Evolutionary conservation across 148 eudicot genomes (phyloP).

Genomic region (Camellia sinensis): DNA sequence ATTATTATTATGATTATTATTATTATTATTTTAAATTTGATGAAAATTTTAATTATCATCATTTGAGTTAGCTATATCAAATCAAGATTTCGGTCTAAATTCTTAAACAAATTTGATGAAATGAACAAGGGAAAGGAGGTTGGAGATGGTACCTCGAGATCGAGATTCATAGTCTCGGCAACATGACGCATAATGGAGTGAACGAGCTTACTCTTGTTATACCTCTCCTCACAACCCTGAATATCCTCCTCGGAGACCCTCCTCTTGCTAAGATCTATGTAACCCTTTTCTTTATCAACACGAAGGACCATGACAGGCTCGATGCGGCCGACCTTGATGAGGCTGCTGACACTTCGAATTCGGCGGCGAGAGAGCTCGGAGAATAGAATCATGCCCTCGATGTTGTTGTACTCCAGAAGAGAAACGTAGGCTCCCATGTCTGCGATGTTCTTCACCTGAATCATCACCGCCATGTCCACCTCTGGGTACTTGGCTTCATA

Average conservation of each 20-base stretch:
- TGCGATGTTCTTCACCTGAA: conserved; percentile 88
- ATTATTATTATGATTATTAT: too few species aligned
- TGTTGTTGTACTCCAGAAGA: conserved; percentile 89
- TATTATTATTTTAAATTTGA: too few species aligned
- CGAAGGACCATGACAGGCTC: conserved; percentile 96
- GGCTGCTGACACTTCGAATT: conserved; percentile 80
- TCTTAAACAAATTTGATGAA: too few species aligned
- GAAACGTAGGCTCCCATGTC: conserved; percentile 93
- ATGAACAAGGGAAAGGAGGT: too few species aligned
- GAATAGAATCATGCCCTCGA: conserved; percentile 94
- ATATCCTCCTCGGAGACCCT: conserved; percentile 93
- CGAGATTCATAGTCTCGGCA: conserved; percentile 66
- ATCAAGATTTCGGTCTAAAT: too few species aligned
- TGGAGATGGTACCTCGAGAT: conserved; percentile 59
- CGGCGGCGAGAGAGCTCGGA: conserved; percentile 95
- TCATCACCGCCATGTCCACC: conserved; percentile 93
- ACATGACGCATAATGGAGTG: conserved; percentile 98
- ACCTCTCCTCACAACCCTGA: conserved; percentile 82
- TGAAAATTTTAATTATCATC: too few species aligned
- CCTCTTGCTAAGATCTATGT: conserved; percentile 87
- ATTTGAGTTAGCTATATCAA: too few species aligned
- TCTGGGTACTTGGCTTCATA: conserved; percentile 87
- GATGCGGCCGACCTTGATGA: conserved; percentile 83
- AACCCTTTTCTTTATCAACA: conserved; percentile 84
- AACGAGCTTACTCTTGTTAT: conserved; percentile 93